phyloP scores from a whole-genome alignment of 1,284 basidiomycete genomes.

The Apiotrichum domesticum region DNA sequence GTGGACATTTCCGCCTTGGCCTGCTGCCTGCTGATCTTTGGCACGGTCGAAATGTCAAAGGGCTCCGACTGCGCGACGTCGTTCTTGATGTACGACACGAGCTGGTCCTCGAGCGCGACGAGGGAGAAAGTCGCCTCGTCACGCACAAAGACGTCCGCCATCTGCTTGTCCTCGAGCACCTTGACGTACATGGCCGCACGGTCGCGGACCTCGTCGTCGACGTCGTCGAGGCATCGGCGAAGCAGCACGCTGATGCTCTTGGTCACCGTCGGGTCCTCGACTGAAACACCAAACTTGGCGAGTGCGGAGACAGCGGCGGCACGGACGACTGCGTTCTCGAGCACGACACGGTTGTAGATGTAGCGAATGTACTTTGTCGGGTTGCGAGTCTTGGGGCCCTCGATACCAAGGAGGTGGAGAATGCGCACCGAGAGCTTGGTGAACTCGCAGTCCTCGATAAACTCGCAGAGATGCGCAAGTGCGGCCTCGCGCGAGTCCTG shows the following conservation, averaged over 20 bases:
- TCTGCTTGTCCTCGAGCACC: slow-evolving; percentile 68
- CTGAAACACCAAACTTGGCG: slow-evolving; percentile 93
- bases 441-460: slow-evolving; percentile 99
- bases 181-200: slow-evolving; percentile 91
- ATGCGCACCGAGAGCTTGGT: slow-evolving; percentile 98
- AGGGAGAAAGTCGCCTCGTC: slow-evolving; percentile 92
- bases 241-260: slow-evolving; percentile 82
- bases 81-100: slow-evolving; percentile 84
- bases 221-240: slow-evolving; percentile 91
- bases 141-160: slow-evolving; percentile 82
- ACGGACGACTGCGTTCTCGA: slow-evolving; percentile 96
- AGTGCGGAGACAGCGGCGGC: slow-evolving; percentile 92
- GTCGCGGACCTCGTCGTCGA: slow-evolving; percentile 98
- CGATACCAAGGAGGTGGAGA: slow-evolving; percentile 87
- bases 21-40: slow-evolving; percentile 84
- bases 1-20: slow-evolving; percentile 67
- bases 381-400: slow-evolving; percentile 90
- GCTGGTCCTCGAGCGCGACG: slow-evolving; percentile 73
- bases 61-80: slow-evolving; percentile 60
- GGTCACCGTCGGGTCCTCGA: slow-evolving; percentile 68
- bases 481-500: slow-evolving; percentile 89
- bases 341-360: slow-evolving; percentile 98
- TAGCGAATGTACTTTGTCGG: slow-evolving; percentile 98
- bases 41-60: slow-evolving; percentile 74
- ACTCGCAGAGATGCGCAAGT: slow-evolving; percentile 97